These are phyloP conservation scores for Chaetomium tenue DNA, from an alignment of 495 filamentous ascomycete species.

Conservation along the genomic window DNA sequence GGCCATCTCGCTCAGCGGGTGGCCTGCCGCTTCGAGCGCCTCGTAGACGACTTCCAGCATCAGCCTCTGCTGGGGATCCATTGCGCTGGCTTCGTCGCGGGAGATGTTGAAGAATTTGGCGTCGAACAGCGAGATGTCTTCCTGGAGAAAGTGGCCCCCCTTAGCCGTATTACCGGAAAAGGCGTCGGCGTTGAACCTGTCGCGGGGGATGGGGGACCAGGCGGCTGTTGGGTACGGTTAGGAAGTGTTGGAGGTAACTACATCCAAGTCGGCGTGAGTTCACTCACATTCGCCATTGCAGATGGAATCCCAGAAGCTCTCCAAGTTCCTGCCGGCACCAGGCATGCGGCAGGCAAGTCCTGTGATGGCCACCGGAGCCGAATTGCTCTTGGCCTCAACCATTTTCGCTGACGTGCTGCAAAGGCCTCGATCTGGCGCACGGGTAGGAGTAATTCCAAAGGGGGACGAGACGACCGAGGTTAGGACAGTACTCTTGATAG, in stretches of 20 bases:
- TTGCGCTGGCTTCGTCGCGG: not conserved
- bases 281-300: not conserved
- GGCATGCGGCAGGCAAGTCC: not conserved
- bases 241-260: not conserved
- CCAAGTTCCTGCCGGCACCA: not conserved
- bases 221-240: not conserved
- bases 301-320: not conserved
- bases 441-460: too few relatives aligned
- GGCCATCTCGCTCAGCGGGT: not conserved
- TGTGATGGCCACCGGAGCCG: not conserved
- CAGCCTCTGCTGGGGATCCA: conserved; percentile 5
- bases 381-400: not conserved
- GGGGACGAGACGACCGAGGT: too few relatives aligned
- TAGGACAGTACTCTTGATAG: too few relatives aligned
- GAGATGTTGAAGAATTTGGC: conserved; percentile 2
- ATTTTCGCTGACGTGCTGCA: too few relatives aligned
- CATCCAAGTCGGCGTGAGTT: not conserved
- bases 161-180: not conserved
- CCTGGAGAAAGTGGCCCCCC: not conserved
- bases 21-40: not conserved
- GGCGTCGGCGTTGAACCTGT: not conserved
- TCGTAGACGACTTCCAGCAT: not conserved
- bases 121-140: conserved; percentile 1
- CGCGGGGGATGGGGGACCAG: not conserved
- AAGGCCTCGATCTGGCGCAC: not conserved